phyloP scores from a whole-genome alignment of 768 basidiomycete species.

The Auricularia sp. region DNA sequence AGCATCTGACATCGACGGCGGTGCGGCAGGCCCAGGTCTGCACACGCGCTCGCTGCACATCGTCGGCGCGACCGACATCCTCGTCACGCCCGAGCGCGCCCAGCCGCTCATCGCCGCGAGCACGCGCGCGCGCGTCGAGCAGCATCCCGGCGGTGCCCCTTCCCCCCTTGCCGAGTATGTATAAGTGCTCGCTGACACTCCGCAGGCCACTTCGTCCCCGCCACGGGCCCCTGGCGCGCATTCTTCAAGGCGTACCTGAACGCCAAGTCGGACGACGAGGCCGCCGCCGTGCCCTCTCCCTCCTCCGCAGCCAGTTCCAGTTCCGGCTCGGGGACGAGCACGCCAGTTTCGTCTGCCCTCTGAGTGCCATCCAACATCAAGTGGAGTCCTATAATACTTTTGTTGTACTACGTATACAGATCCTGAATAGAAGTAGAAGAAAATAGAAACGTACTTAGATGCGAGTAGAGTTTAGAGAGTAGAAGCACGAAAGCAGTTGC shows the following conservation, averaged over 20 bases:
- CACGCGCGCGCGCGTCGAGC: slow-evolving; percentile 50
- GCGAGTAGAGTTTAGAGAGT: not conserved
- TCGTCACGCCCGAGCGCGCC: slow-evolving; percentile 64
- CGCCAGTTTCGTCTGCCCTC: not conserved
- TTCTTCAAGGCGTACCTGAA: slow-evolving; percentile 59
- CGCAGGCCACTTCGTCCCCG: slow-evolving; percentile 76
- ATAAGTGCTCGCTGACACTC: not conserved
- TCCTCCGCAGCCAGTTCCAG: not conserved
- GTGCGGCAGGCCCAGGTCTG: slow-evolving; percentile 25
- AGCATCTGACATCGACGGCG: not conserved
- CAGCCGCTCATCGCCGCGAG: slow-evolving; percentile 45
- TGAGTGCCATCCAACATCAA: not conserved
- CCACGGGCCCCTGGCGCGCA: slow-evolving; percentile 62
- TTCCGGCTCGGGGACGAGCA: not conserved
- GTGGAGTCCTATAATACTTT: not conserved
- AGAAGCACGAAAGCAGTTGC: not conserved
- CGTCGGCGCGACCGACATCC: slow-evolving; percentile 63
- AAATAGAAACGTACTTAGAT: too few species aligned
- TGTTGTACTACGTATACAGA: not conserved
- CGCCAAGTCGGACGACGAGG: not conserved
- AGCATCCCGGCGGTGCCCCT: slow-evolving; percentile 62
- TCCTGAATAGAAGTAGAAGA: not conserved
- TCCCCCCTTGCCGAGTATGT: not conserved
- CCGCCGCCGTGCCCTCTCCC: not conserved
- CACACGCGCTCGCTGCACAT: slow-evolving; percentile 71